A percentile compares a stretch with the other conserved stretches of the same genome.
Evolutionary conservation across 495 filamentous ascomycete genomes (phyloP).

Genomic region (Beverwykella pulmonaria): DNA sequence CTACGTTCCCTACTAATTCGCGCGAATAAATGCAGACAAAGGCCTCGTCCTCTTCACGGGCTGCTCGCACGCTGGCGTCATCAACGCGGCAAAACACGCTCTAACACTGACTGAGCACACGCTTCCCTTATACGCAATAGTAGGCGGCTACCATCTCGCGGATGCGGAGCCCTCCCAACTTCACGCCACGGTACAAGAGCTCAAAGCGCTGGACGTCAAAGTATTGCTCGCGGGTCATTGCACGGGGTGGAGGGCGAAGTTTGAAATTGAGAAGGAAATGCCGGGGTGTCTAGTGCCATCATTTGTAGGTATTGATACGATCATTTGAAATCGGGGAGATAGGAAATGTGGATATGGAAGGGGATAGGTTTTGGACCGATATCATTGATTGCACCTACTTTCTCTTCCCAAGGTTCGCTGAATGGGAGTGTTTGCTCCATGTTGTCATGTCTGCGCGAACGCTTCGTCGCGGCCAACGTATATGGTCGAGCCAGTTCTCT

Average conservation of each 20-base stretch:
- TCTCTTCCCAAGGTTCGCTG: too few species aligned
- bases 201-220: slow-evolving; percentile 57
- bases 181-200: slow-evolving; percentile 53
- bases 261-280: slow-evolving; percentile 61
- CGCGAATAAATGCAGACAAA: slow-evolving; percentile 43
- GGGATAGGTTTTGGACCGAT: too few species aligned
- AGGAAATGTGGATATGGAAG: background rate
- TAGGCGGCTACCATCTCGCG: slow-evolving; percentile 65
- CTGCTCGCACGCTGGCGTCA: slow-evolving; percentile 64
- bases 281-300: slow-evolving; percentile 60
- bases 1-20: background rate
- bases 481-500: too few species aligned
- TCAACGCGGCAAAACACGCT: slow-evolving; percentile 59
- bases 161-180: slow-evolving; percentile 52
- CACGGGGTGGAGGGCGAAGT: slow-evolving; percentile 64
- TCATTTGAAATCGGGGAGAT: slow-evolving; percentile 8
- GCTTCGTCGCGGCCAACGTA: too few species aligned
- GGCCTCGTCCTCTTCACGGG: slow-evolving; percentile 65
- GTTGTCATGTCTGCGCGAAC: too few species aligned
- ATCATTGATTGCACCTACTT: too few species aligned
- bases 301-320: slow-evolving; percentile 58
- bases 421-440: too few species aligned
- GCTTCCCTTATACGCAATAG: slow-evolving; percentile 58
- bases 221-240: slow-evolving; percentile 64
- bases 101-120: slow-evolving; percentile 39